Conservation (phyloP, 2,329 filamentous ascomycete species). For the Calonectria pseudoreteaudii region DNA sequence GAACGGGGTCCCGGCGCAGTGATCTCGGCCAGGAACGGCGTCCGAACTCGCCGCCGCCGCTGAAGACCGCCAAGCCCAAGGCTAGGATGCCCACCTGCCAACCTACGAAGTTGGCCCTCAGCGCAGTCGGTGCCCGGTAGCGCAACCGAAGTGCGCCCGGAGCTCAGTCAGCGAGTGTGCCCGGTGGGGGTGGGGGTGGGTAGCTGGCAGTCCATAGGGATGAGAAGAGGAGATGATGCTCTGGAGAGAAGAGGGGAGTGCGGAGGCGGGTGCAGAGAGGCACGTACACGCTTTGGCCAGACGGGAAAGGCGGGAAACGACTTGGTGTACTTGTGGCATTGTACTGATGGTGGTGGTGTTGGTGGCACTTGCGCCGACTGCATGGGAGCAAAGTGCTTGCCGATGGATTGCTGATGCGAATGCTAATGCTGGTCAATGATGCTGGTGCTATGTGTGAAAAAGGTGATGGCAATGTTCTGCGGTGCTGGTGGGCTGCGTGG, state of each 20-base stretch:
- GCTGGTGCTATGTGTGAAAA: neutral
- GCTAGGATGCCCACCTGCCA: neutral
- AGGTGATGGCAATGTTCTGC: conserved; percentile 2
- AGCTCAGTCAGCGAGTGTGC: neutral
- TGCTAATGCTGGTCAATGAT: conserved; percentile 12
- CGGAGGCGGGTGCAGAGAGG: neutral
- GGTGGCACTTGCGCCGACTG: neutral
- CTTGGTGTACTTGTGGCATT: neutral
- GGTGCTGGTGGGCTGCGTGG: conserved; percentile 20
- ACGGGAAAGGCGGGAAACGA: conserved; percentile 7
- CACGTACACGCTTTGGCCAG: neutral
- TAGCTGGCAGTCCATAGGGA: neutral
- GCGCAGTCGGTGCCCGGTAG: neutral
- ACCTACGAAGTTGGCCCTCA: neutral
- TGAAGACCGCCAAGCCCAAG: conserved; percentile 1
- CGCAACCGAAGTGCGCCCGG: conserved; percentile 21
- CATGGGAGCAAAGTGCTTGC: conserved; percentile 14
- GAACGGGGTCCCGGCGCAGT: neutral
- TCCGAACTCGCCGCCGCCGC: conserved; percentile 11
- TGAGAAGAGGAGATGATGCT: conserved; percentile 8
- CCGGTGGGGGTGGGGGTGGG: conserved; percentile 16
- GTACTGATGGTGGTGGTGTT: neutral
- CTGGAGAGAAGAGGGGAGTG: conserved; percentile 7
- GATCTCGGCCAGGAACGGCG: conserved; percentile 5
- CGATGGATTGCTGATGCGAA: conserved; percentile 19